Base-by-base conservation (phyloP, 169 alveolate species). In the Cryptosporidium viatorum region DNA sequence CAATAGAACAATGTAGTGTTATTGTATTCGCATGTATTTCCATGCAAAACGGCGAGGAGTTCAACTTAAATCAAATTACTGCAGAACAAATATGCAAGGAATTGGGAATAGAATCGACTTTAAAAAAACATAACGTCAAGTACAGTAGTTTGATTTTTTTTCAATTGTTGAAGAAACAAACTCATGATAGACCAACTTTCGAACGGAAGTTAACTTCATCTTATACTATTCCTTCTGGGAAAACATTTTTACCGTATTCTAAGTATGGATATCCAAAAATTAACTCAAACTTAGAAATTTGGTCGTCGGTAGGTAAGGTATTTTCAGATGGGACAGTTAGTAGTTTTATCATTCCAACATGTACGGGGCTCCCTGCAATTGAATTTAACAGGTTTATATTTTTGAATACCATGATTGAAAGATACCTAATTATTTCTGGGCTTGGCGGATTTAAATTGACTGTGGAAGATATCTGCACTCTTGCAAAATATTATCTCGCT, bases 1-100 rank as follows among this genome's bases (percentile, higher is more conserved):
- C 89, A 21, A 4, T 80, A 62, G 75, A 62, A 23, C 89, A 80
- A 48, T 80, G 89, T 48, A 62, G 39, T 12, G 68, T 37, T 14
- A 39, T 80, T 12, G 80, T 80, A 41, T 29, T 23, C 6, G 33
- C 35, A 6, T 80, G 89, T 62, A n/a, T 33, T 58, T 43, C 62
- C 39, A 12, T 62, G 7, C 89, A 80, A 41, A 70, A 21, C 7
- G 65, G 59, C 43, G 84, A 70, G 39, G 48, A 12, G 1, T 33
- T 18, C 10, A 26, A 7, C 43, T 59, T 73, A 23, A 73, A 41
- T 14, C 70, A 45, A 52, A 26, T 31, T n/a, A 80, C 41, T 60
- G 59, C 74, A 45, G 75, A 80, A 23, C 26, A 41, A 39, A 80
- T 80, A n/a, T 80, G 89, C 68, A 65, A 65, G 62, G 89, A 80